These are phyloP conservation scores for Pseudogymnoascus sp. DNA, from an alignment of 2,329 filamentous ascomycete genomes.

Conservation along the genomic window DNA sequence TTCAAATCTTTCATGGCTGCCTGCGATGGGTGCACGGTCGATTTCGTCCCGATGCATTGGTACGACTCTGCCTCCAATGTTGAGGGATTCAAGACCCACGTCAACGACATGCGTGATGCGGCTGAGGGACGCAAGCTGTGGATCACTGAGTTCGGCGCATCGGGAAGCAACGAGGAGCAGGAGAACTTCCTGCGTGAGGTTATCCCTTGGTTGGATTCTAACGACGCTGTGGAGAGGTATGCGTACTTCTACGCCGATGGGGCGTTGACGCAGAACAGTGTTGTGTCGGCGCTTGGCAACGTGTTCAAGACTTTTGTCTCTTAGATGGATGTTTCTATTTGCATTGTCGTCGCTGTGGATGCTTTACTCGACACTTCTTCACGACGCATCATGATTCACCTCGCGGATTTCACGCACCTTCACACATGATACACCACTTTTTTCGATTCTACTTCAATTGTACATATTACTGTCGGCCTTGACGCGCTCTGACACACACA, in stretches of 20 bases:
- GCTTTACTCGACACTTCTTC: neutral
- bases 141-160: constrained; percentile 39
- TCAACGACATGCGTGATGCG: constrained; percentile 23
- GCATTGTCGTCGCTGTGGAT: neutral
- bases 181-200: constrained; percentile 36
- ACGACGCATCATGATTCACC: neutral
- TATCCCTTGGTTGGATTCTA: constrained; percentile 38
- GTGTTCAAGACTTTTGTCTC: neutral
- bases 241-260: constrained; percentile 27
- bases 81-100: constrained; percentile 37
- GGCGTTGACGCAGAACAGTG: neutral
- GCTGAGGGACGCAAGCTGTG: constrained; percentile 27
- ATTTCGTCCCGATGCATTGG: constrained; percentile 42
- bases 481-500: neutral
- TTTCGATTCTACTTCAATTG: neutral
- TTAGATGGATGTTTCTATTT: neutral
- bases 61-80: constrained; percentile 34
- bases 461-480: constrained; percentile 6
- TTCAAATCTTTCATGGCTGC: constrained; percentile 36
- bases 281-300: neutral
- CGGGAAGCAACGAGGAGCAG: constrained; percentile 26
- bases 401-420: constrained; percentile 5
- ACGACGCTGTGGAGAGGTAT: constrained; percentile 34
- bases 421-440: neutral
- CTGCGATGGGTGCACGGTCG: constrained; percentile 37